Conservation (phyloP, 768 basidiomycete genomes). For the Rossbeevera mucosa region DNA sequence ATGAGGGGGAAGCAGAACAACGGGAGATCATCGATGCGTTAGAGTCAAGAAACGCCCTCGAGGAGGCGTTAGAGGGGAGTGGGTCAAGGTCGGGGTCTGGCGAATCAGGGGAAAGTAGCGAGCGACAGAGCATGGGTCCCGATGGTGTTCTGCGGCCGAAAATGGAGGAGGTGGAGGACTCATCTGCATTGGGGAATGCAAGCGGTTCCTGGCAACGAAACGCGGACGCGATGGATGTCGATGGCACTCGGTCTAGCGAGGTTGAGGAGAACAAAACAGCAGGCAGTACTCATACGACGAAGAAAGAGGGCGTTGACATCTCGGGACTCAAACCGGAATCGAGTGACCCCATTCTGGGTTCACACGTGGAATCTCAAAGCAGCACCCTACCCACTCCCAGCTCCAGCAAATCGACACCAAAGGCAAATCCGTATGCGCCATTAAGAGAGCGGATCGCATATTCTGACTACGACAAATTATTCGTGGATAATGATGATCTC, state of each 20-base stretch:
- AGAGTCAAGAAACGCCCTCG: constrained; percentile 49
- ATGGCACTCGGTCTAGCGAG: constrained; percentile 18
- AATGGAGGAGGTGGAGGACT: constrained; percentile 55
- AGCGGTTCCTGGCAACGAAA: constrained; percentile 17
- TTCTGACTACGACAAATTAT: constrained; percentile 40
- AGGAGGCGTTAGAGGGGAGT: constrained; percentile 51
- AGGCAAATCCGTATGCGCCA: constrained; percentile 47
- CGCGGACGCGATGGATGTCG: constrained; percentile 34
- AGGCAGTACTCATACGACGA: constrained; percentile 20
- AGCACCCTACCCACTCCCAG: constrained; percentile 4
- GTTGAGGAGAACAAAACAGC: constrained; percentile 24
- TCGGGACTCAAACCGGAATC: constrained; percentile 53
- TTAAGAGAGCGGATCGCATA: constrained; percentile 56
- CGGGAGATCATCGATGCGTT: constrained; percentile 56
- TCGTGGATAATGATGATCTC: constrained; percentile 50
- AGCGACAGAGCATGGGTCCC: constrained; percentile 27
- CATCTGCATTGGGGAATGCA: constrained; percentile 34
- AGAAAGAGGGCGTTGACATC: constrained; percentile 24
- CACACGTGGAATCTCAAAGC: constrained; percentile 35
- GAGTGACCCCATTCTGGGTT: constrained; percentile 47
- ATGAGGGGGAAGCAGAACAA: constrained; percentile 53
- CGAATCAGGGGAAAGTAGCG: constrained; percentile 34
- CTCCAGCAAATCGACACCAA: constrained; percentile 38
- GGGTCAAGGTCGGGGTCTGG: constrained; percentile 27
- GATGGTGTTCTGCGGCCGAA: constrained; percentile 39